Evolutionary conservation across 2,329 filamentous ascomycete species (phyloP), one percentile per base, ranked within the genome.

Genomic region (Penicillium decumbens): DNA sequence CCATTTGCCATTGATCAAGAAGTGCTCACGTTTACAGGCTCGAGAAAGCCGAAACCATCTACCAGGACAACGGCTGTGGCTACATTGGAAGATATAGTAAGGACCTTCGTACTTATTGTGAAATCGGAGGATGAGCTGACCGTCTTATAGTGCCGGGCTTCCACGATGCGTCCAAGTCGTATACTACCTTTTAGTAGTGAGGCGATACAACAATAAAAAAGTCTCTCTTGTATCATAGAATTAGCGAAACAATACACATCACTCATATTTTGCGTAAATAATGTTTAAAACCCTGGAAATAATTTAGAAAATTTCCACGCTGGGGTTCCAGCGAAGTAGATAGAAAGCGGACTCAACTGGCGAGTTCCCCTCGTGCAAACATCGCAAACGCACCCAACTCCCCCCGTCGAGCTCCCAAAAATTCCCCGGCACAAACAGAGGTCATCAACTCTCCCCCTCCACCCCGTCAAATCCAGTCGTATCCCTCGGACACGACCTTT

Each of bases 1-100:
- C 13, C 6, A 8, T 39, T 32, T 12, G 2, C 13, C 8, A 33
- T 25, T 4, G 28, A 13, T n/a, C 39, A n/a, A 30, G 6, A 23
- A 24, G 28, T 42, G 41, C 58, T 65, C 48, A 64, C 37, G 18
- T 6, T 5, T 38, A 7, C 43, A 72, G 69, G 68, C 62, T 75
- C 13, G 63, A 67, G 25, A 65, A 72, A 57, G 74, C 74, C 4
- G 57, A 73, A 44, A 49, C 48, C 6, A 61, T 64, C n/a, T 73
- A 68, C 53, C 62, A 65, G 12, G 65, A 73, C 29, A 72, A 62
- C 50, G 71, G 69, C 9, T 76, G 74, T 51, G 54, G 56, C 23
- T 53, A 53, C 13, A 53, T 66, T 18, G 58, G 56, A 35, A 53
- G 47, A 28, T 65, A 62, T 32, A 50, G 68, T 70, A 60, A 64